Evolutionary conservation across 768 basidiomycete species (phyloP).

Genomic region (Boletus huronensis): DNA sequence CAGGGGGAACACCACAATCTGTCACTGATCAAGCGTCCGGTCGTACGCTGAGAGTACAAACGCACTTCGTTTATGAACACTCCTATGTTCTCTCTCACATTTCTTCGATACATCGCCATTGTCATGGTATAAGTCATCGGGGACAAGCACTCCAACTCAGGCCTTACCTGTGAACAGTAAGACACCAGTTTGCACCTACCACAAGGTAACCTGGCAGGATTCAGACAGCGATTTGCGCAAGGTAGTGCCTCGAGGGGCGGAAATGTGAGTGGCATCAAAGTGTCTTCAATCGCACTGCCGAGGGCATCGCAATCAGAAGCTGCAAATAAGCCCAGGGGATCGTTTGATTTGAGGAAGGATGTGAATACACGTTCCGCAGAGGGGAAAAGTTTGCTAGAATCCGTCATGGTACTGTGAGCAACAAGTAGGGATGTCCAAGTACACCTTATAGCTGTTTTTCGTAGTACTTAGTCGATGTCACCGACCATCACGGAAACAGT

Average conservation of each 20-base stretch:
- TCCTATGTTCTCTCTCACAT: constrained; percentile 38
- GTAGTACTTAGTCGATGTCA: no score
- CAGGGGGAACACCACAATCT: constrained; percentile 15
- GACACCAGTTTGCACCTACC: constrained; percentile 36
- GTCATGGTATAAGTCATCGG: background rate
- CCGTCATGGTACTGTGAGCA: constrained; percentile 7
- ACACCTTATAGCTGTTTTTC: background rate
- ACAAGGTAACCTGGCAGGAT: constrained; percentile 24
- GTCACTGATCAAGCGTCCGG: background rate
- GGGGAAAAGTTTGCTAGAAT: background rate
- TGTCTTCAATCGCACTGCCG: constrained; percentile 13
- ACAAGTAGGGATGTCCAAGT: background rate
- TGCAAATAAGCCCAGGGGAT: constrained; percentile 14
- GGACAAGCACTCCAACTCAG: background rate
- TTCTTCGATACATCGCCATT: constrained; percentile 22
- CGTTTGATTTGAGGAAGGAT: constrained; percentile 15
- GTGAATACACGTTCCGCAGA: constrained; percentile 8
- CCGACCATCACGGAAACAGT: background rate
- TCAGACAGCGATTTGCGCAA: constrained; percentile 34
- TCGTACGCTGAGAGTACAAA: background rate
- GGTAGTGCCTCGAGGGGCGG: constrained; percentile 26
- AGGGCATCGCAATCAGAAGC: constrained; percentile 19
- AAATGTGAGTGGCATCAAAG: constrained; percentile 13
- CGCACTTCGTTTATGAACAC: constrained; percentile 35
- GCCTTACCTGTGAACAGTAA: constrained; percentile 40